phyloP scores from a whole-genome alignment of 108 stramenopile species.

The Schizochytrium sp. region DNA sequence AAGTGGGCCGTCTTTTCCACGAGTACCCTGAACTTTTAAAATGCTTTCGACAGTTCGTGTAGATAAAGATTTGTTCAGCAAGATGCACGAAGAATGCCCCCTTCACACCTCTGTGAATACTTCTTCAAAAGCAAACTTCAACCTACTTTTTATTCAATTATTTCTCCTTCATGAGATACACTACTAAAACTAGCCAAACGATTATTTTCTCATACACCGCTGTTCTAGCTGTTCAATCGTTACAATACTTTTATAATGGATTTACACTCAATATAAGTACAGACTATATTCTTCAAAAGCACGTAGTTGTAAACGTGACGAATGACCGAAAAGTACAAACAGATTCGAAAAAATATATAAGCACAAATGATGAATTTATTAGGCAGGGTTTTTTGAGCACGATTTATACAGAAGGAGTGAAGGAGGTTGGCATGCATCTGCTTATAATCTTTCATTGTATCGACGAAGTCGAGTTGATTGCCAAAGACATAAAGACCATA shows the following conservation, averaged over 20 bases:
- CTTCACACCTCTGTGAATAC: background rate
- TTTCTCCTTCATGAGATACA: no score
- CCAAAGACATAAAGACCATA: conserved; percentile 9
- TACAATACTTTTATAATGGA: no score
- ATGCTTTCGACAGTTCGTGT: background rate
- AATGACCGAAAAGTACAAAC: no score
- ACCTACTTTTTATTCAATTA: no score
- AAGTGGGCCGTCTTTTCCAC: background rate
- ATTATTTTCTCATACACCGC: no score
- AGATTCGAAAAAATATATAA: no score
- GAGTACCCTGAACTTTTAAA: background rate
- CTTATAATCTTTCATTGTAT: background rate
- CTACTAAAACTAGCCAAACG: no score
- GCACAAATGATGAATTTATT: background rate
- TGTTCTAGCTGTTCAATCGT: no score
- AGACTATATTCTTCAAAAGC: no score
- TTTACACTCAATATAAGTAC: no score
- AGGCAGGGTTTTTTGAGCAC: background rate
- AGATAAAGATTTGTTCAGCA: background rate
- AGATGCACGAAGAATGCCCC: background rate
- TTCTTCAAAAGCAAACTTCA: background rate
- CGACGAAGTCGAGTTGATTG: background rate
- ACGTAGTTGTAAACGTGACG: no score
- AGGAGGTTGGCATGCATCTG: background rate
- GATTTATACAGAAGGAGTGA: background rate